Evolutionary conservation across 176 grass and related monocot species (phyloP).

Genomic region (Zea luxurians): DNA sequence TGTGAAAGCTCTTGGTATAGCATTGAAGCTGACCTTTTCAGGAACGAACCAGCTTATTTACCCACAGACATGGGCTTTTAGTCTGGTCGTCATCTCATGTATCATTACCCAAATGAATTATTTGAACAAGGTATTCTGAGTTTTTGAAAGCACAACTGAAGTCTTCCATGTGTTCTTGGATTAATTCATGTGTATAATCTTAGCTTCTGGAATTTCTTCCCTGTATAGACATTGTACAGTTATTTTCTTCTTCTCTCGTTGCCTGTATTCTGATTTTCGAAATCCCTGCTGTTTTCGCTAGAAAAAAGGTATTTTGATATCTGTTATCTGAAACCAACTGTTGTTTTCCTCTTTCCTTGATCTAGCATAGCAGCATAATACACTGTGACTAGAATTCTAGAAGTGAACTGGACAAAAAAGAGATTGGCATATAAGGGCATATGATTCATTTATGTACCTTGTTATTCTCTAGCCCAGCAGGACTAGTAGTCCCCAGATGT

Average conservation of each 20-base stretch:
- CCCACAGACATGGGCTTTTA: constrained; percentile 76
- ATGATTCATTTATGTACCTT: neutral
- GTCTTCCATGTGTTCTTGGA: constrained; percentile 5
- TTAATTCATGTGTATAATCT: constrained; percentile 1
- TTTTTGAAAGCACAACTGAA: neutral
- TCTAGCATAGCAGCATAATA: neutral
- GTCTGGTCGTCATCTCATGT: constrained; percentile 63
- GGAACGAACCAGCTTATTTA: constrained; percentile 78
- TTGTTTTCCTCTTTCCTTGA: neutral
- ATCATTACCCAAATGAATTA: constrained; percentile 89
- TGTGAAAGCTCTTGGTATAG: constrained; percentile 88
- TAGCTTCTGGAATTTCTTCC: neutral
- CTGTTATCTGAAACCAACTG: neutral
- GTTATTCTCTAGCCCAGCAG: constrained; percentile 1
- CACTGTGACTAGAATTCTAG: neutral
- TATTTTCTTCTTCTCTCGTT: neutral
- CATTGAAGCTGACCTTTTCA: constrained; percentile 86
- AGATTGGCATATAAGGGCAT: neutral
- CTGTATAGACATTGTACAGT: neutral
- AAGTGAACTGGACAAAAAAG: neutral
- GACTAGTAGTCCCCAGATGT: neutral
- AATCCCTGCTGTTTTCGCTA: neutral
- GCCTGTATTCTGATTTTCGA: neutral
- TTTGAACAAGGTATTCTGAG: constrained; percentile 71
- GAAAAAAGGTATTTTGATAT: constrained; percentile 40